These are phyloP conservation scores for Globisporangium paroecandrum DNA, from an alignment of 352 stramenopile genomes.

Conservation along the genomic window DNA sequence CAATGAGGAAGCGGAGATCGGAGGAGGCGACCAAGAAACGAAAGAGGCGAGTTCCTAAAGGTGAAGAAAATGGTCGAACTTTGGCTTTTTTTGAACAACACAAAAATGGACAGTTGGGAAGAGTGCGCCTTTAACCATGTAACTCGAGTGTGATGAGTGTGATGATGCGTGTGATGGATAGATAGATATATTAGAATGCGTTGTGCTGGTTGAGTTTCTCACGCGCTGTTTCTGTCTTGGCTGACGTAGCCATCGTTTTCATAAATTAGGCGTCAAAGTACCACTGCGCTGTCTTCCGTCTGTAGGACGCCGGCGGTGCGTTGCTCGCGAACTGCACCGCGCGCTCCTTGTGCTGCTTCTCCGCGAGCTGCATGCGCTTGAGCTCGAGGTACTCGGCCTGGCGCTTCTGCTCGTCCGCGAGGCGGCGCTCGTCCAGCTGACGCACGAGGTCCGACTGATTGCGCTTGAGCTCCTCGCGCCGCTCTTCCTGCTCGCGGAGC, in stretches of 20 bases:
- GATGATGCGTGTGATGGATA: conserved; percentile 6
- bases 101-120: neutral
- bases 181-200: conserved; percentile 4
- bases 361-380: conserved; percentile 69
- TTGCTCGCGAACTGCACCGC: conserved; percentile 51
- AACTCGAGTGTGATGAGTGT: neutral
- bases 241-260: neutral
- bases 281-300: conserved; percentile 75
- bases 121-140: neutral
- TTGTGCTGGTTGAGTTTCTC: neutral
- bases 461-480: conserved; percentile 56
- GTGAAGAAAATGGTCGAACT: neutral
- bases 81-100: neutral
- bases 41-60: conserved; percentile 5
- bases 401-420: conserved; percentile 54
- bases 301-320: conserved; percentile 49
- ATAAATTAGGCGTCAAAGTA: conserved; percentile 69
- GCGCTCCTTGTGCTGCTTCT: conserved; percentile 76
- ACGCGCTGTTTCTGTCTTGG: neutral
- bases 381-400: conserved; percentile 72
- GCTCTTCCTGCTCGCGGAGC: conserved; percentile 69
- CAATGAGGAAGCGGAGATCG: conserved; percentile 30
- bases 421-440: conserved; percentile 48
- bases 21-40: neutral
- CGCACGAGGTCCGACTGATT: conserved; percentile 61